A percentile compares a stretch with the other conserved stretches of the same genome.
Conservation (phyloP, 2,329 filamentous ascomycete species). For the Xylariaceae sp. region DNA sequence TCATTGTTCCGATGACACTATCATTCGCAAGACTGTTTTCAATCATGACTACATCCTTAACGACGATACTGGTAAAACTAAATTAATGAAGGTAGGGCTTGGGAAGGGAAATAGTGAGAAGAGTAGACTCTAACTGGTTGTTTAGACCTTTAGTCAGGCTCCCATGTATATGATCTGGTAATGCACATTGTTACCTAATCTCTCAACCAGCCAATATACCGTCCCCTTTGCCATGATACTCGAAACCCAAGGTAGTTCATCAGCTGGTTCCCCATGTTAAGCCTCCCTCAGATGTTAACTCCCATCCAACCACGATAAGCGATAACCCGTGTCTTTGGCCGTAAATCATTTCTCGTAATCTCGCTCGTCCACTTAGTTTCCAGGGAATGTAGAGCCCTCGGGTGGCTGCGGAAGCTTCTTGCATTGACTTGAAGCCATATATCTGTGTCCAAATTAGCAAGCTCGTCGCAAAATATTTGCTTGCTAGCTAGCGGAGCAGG, state of each 20-base stretch:
- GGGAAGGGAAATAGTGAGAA: too few species aligned
- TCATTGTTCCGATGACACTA: too few species aligned
- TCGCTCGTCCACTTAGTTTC: constrained; percentile 14
- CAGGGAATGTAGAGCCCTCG: constrained; percentile 69
- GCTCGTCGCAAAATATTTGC: not conserved
- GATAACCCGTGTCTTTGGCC: constrained; percentile 1
- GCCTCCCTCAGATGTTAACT: not conserved
- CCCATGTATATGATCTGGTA: constrained; percentile 21
- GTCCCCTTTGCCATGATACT: constrained; percentile 6
- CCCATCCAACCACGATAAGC: too few species aligned
- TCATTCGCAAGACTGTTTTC: too few species aligned
- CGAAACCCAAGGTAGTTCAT: not conserved
- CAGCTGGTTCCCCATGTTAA: not conserved
- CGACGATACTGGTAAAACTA: too few species aligned
- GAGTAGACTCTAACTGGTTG: not conserved
- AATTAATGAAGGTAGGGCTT: too few species aligned
- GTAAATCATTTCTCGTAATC: constrained; percentile 22
- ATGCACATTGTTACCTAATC: not conserved
- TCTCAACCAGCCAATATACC: constrained; percentile 2
- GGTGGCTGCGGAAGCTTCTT: constrained; percentile 96
- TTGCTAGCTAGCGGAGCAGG: constrained; percentile 32
- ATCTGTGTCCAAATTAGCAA: constrained; percentile 58
- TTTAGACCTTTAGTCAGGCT: not conserved
- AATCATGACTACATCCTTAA: constrained; percentile 4
- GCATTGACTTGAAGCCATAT: constrained; percentile 89